Percentiles rank a stretch among this genome's conserved stretches.
Evolutionary conservation across 495 filamentous ascomycete species (phyloP).

Genomic region (Neurospora cerealis): DNA sequence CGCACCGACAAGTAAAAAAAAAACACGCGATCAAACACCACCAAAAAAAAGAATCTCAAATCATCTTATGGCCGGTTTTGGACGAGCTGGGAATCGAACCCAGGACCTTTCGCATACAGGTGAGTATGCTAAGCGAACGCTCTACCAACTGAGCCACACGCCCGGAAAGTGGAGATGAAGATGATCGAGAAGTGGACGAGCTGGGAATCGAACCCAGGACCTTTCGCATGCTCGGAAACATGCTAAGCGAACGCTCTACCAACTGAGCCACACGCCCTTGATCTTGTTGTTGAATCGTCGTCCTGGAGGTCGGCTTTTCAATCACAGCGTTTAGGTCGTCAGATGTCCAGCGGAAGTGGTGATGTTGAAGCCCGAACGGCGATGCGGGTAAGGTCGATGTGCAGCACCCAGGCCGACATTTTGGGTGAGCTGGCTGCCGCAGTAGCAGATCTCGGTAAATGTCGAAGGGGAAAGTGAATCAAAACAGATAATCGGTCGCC

Average conservation of each 20-base stretch:
- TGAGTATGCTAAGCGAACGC: background rate
- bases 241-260: background rate
- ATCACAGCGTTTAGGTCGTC: background rate
- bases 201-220: background rate
- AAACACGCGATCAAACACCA: background rate
- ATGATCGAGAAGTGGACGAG: background rate
- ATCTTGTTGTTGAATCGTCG: background rate
- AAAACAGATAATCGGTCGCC: background rate
- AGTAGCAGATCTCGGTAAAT: background rate
- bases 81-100: background rate
- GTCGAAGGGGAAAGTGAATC: background rate
- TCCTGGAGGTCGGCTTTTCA: background rate
- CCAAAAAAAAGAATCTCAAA: background rate
- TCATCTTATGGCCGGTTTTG: background rate
- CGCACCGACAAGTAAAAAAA: background rate
- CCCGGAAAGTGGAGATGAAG: background rate
- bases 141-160: background rate
- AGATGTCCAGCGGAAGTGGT: background rate
- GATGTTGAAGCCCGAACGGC: background rate
- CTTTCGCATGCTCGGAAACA: background rate
- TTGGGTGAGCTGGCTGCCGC: background rate
- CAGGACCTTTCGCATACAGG: background rate
- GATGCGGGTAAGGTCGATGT: background rate
- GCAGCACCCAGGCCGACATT: background rate
- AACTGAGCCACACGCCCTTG: background rate